Evolutionary conservation across 169 alveolate genomes (phyloP).

Genomic region (Cryptosporidium canis): DNA sequence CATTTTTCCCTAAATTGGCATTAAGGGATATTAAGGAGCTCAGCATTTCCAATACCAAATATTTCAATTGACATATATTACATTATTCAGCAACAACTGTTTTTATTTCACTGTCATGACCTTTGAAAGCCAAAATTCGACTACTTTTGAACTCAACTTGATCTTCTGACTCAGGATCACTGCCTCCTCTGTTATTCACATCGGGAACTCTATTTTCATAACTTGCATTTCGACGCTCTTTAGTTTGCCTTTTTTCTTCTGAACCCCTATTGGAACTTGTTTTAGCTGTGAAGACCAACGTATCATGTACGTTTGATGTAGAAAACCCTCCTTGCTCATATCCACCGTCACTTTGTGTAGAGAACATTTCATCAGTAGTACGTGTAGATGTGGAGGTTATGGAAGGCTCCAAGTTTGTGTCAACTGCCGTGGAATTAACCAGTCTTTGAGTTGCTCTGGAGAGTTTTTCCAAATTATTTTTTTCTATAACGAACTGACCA

Average conservation of each 20-base stretch:
- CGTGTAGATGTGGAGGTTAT: conserved; percentile 17
- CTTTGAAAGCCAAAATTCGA: too few species aligned
- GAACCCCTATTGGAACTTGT: not conserved
- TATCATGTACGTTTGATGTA: not conserved
- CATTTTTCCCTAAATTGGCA: too few species aligned
- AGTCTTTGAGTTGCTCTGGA: conserved; percentile 58
- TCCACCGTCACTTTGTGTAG: not conserved
- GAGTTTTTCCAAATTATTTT: conserved; percentile 7
- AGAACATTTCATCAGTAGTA: not conserved
- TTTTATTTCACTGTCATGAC: too few species aligned
- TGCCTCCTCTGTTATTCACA: too few species aligned
- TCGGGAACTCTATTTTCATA: too few species aligned
- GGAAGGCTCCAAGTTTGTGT: conserved; percentile 5
- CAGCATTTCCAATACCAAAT: too few species aligned
- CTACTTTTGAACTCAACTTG: too few species aligned
- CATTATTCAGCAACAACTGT: too few species aligned
- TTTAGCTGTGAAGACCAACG: not conserved
- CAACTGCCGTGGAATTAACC: conserved; percentile 38
- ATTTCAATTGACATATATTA: too few species aligned
- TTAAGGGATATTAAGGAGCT: too few species aligned
- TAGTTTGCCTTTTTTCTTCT: not conserved
- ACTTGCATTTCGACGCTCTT: too few species aligned
- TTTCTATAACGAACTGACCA: conserved; percentile 66
- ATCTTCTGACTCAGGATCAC: too few species aligned
- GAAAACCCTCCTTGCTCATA: not conserved